Conservation (phyloP, 2,329 filamentous ascomycete genomes). For the Verticillium klebahnii region DNA sequence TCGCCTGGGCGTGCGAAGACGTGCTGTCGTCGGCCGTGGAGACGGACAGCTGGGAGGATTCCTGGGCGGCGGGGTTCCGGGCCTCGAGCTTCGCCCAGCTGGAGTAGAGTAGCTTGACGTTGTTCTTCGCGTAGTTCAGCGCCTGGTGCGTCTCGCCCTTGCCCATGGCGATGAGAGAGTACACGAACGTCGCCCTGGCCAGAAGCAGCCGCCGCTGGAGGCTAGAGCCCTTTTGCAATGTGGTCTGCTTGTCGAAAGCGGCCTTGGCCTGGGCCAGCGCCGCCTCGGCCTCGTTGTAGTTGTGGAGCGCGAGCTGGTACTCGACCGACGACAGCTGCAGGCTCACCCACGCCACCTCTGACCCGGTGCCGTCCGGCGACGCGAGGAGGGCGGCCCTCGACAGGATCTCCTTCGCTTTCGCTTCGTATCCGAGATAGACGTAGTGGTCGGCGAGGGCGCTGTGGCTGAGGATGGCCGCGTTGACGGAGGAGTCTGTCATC, state of each 20-base stretch:
- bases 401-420: slow-evolving; percentile 49
- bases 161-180: slow-evolving; percentile 62
- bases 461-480: slow-evolving; percentile 39
- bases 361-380: slow-evolving; percentile 27
- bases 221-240: slow-evolving; percentile 7
- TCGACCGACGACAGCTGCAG: slow-evolving; percentile 72
- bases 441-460: slow-evolving; percentile 49
- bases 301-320: slow-evolving; percentile 65
- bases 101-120: slow-evolving; percentile 50
- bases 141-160: slow-evolving; percentile 55
- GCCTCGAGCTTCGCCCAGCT: slow-evolving; percentile 51
- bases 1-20: slow-evolving; percentile 4
- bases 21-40: slow-evolving; percentile 19
- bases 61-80: neutral
- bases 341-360: slow-evolving; percentile 35
- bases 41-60: slow-evolving; percentile 5
- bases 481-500: slow-evolving; percentile 21
- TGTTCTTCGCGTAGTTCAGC: slow-evolving; percentile 51
- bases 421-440: slow-evolving; percentile 45
- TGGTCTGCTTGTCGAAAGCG: slow-evolving; percentile 9
- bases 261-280: slow-evolving; percentile 7
- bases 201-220: slow-evolving; percentile 42
- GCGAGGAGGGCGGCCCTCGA: slow-evolving; percentile 49
- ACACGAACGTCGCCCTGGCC: slow-evolving; percentile 58
- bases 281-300: slow-evolving; percentile 51